Base-by-base conservation (phyloP, 768 basidiomycete genomes). In the Hygrophoropsis aurantiaca region DNA sequence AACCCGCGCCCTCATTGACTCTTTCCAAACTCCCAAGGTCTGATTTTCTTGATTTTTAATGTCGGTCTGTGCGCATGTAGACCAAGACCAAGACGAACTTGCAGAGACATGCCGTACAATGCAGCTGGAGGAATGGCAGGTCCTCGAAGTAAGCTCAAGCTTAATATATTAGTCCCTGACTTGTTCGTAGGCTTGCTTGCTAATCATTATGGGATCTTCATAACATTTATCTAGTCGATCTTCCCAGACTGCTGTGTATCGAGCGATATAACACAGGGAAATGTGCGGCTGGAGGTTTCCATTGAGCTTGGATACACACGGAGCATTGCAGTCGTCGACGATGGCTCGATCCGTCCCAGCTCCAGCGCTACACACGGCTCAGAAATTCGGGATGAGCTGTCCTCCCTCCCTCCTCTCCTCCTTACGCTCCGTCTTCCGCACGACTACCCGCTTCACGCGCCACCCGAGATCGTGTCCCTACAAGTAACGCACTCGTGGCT, bases 201-300 rank as follows among this genome's bases (percentile, higher is more conserved):
- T 9, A 30, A 27, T 25, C 18, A 21, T 21, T 40, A 11, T 19
- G 34, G 9, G 21, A 18, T 19, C 3, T 16, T 6, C 15, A 11
- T 50, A 24, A 18, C 21, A 5, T 16, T 6, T 13, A 11, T 50
- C 8, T 52, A 90, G 87, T 81, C 87, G n/a, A 90, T 90, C 37
- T 86, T 83, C 60, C 88, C 88, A 30, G 84, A 88, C 58, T 61
- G 67, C 35, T 88, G 72, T 58, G 53, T 85, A 32, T 76, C 79
- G 5, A 75, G 68, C 40, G 58, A 64, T 24, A 60, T 69, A 39
- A 39, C 54, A 1, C 62, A 71, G 42, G 71, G 70, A 1, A 53
- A 59, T 4, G 49, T 85, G 35, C 82, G 75, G 57, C 76, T 85
- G 18, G 80, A 87, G 53, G 70, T 90, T 40, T 82, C 86, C 8